phyloP scores from a whole-genome alignment of 2,329 filamentous ascomycete genomes.

The Cordyceps fumosorosea region DNA sequence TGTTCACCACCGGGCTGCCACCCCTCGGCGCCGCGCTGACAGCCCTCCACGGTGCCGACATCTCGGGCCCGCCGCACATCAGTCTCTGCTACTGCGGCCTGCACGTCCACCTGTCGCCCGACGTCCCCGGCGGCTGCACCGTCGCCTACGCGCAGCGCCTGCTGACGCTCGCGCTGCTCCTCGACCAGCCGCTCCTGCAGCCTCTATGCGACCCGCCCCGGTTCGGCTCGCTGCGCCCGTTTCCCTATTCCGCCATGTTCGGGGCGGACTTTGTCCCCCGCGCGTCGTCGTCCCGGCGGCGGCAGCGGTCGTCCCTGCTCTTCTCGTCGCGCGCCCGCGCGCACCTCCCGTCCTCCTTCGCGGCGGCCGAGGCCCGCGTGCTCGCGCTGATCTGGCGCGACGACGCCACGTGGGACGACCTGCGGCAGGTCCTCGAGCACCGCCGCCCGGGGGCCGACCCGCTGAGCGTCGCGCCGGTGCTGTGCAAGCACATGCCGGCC shows the following conservation, averaged over 20 bases:
- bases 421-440: neutral
- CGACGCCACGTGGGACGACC: neutral
- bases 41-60: neutral
- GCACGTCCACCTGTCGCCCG: constrained; percentile 15
- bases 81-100: constrained; percentile 13
- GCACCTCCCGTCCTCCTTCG: neutral
- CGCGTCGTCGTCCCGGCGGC: neutral
- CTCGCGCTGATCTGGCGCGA: neutral
- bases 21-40: constrained; percentile 11
- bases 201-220: constrained; percentile 9
- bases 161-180: constrained; percentile 56
- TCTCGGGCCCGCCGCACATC: neutral
- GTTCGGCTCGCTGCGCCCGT: neutral
- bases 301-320: too few relatives aligned
- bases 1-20: neutral
- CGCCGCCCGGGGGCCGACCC: neutral
- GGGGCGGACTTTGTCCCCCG: too few relatives aligned
- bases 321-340: neutral
- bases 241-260: neutral
- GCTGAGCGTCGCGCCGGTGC: neutral
- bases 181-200: constrained; percentile 16
- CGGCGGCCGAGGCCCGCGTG: neutral
- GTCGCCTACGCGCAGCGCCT: constrained; percentile 74
- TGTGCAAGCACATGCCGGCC: neutral
- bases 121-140: constrained; percentile 20